Evolutionary conservation across 2,329 filamentous ascomycete genomes (phyloP).

Genomic region (Ophiocordyceps camponoti-floridani): DNA sequence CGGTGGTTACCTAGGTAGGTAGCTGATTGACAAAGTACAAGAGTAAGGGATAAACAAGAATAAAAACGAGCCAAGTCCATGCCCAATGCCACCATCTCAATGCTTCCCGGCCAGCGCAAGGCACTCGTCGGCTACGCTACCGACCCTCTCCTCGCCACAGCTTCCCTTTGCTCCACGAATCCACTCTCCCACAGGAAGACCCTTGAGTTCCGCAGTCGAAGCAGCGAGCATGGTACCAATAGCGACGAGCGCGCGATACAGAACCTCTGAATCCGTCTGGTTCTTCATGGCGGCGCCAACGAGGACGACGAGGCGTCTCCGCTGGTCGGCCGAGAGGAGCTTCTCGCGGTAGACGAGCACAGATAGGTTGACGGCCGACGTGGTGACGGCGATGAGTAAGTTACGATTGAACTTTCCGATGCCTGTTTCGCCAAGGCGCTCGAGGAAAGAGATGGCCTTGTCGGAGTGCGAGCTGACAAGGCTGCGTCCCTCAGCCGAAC

Average conservation of each 20-base stretch:
- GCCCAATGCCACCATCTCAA: neutral
- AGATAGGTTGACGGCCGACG: slow-evolving; percentile 68
- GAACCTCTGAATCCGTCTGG: slow-evolving; percentile 61
- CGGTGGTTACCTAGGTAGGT: too few relatives aligned
- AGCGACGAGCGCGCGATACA: slow-evolving; percentile 69
- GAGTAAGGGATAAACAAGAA: neutral
- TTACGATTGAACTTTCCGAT: slow-evolving; percentile 53
- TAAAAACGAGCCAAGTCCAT: neutral
- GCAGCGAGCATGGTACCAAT: slow-evolving; percentile 57
- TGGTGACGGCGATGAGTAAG: slow-evolving; percentile 64
- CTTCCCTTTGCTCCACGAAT: slow-evolving; percentile 24
- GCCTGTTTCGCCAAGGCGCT: slow-evolving; percentile 33
- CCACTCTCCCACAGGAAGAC: slow-evolving; percentile 21
- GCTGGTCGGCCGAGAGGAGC: slow-evolving; percentile 15
- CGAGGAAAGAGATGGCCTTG: slow-evolving; percentile 42
- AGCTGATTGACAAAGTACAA: too few relatives aligned
- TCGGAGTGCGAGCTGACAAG: slow-evolving; percentile 41
- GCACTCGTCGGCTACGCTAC: slow-evolving; percentile 27
- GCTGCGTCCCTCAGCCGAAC: slow-evolving; percentile 50
- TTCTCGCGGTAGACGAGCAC: slow-evolving; percentile 43
- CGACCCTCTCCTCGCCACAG: slow-evolving; percentile 27
- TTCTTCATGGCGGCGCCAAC: slow-evolving; percentile 43
- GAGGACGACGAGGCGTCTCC: slow-evolving; percentile 34
- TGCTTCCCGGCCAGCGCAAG: slow-evolving; percentile 11
- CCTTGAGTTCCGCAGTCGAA: slow-evolving; percentile 23